Percentiles rank a stretch among this genome's conserved stretches.
phyloP scores from a whole-genome alignment of 2,329 filamentous ascomycete genomes.

The Helminthosporium solani region DNA sequence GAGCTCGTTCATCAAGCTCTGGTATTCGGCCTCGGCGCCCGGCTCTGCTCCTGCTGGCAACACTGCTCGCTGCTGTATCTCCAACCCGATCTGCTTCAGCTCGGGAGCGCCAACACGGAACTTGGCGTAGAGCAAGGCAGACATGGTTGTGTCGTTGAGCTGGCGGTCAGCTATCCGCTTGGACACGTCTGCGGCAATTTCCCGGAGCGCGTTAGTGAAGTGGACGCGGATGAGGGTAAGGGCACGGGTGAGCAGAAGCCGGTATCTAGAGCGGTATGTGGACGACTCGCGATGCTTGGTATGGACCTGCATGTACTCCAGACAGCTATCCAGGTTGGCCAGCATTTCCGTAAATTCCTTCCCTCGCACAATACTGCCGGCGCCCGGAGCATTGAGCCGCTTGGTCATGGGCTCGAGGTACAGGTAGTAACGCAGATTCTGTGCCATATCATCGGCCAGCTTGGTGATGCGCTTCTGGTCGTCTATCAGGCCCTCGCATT shows the following conservation, averaged over 20 bases:
- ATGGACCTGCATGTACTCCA: conserved; percentile 88
- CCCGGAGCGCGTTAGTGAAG: conserved; percentile 63
- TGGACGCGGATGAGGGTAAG: conserved; percentile 67
- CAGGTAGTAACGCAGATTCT: conserved; percentile 90
- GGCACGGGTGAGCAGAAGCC: conserved; percentile 71
- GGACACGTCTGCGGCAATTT: conserved; percentile 62
- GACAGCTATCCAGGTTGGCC: conserved; percentile 80
- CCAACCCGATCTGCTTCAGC: conserved; percentile 64
- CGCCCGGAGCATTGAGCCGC: conserved; percentile 87
- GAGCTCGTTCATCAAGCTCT: conserved; percentile 65
- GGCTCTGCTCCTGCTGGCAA: conserved; percentile 60
- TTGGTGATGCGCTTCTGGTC: conserved; percentile 78
- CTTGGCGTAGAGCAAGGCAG: conserved; percentile 69
- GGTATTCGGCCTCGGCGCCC: conserved; percentile 63
- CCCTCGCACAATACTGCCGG: conserved; percentile 79
- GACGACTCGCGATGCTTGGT: conserved; percentile 83
- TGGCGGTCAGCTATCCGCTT: conserved; percentile 66
- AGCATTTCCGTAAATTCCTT: conserved; percentile 87
- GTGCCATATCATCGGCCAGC: conserved; percentile 80
- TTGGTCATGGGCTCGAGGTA: conserved; percentile 90
- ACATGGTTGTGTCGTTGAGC: conserved; percentile 70
- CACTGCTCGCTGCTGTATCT: conserved; percentile 67
- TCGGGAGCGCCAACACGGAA: conserved; percentile 67
- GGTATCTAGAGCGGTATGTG: conserved; percentile 83
- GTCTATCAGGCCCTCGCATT: conserved; percentile 82